Evolutionary conservation across 2,329 filamentous ascomycete genomes (phyloP), one percentile per base, ranked within the genome.

Genomic region (Aspergillus fischeri): DNA sequence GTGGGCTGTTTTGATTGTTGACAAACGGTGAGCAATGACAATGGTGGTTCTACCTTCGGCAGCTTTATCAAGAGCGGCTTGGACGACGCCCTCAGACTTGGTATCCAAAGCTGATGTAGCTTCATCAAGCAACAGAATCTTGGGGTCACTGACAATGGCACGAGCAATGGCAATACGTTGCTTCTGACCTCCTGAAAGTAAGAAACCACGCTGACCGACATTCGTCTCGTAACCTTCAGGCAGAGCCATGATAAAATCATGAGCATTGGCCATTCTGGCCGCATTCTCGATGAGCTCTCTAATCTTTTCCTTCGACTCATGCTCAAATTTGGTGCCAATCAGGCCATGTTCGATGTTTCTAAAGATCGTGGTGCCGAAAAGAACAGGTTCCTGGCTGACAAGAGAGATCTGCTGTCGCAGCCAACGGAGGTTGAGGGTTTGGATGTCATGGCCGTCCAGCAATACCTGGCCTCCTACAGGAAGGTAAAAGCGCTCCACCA

Each of bases 131-230:
- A 99, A 83, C 1, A 99, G 81, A 67, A 99, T 87, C 77, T 92
- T 95, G 0, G 93, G 93, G 66, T 97, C 90, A 20, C 89, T 93
- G 29, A 97, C 91, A 56, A 97, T 85, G 42, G 92, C 92, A 68
- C 92, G 83, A 7, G 93, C 92, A 73, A 97, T 97, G 11, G 93
- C 92, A 69, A 97, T 95, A 65, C 94, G 90, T 75, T 97, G 94
- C 74, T 97, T 96, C 75, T 99, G 94, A 38, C 94, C 94, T 72
- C 94, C 94, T 55, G 91, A 96, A 8, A 99, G 81, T 53, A 97
- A 78, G 71, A 96, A 96, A 9, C 94, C 94, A 61, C 92, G 88
- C 74, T 97, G 92, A 56, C 94, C 94, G n/a, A 97, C 93, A 63
- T 95, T 87, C 0, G 94, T 97, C 63, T 96, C 85, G 67, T 97